Evolutionary conservation across 352 stramenopile genomes (phyloP).

Genomic region (Plasmopara viticola): DNA sequence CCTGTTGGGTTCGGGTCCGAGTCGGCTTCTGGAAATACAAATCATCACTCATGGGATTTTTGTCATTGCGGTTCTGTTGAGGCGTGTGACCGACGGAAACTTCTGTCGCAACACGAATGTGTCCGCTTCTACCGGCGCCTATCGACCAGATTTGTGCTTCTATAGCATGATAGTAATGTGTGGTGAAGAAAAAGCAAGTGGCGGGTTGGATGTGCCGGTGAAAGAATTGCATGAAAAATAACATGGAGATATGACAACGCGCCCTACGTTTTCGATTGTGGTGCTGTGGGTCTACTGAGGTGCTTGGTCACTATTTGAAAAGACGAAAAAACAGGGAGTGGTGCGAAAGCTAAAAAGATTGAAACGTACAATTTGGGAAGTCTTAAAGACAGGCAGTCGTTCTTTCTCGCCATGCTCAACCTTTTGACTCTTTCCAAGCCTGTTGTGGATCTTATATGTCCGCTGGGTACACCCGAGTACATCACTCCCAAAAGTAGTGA

Average conservation of each 20-base stretch:
- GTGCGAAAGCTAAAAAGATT: constrained; percentile 20
- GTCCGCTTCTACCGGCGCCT: constrained; percentile 5
- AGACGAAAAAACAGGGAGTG: constrained; percentile 11
- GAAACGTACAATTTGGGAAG: constrained; percentile 19
- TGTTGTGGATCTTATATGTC: neutral
- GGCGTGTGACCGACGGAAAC: constrained; percentile 5
- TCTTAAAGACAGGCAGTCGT: constrained; percentile 11
- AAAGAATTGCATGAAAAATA: constrained; percentile 21
- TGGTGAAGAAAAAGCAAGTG: neutral
- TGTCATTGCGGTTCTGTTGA: constrained; percentile 5
- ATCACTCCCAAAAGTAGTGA: constrained; percentile 1
- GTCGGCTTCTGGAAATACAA: constrained; percentile 5
- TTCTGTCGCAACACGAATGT: constrained; percentile 12
- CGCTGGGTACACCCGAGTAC: constrained; percentile 3
- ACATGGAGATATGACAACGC: constrained; percentile 21
- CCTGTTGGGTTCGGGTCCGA: constrained; percentile 7
- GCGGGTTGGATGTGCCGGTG: constrained; percentile 7
- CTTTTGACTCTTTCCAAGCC: constrained; percentile 18
- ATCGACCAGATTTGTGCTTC: neutral
- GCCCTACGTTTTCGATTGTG: constrained; percentile 14
- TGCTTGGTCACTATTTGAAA: constrained; percentile 19
- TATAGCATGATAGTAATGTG: neutral
- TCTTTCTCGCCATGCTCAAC: constrained; percentile 26
- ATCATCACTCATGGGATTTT: constrained; percentile 17
- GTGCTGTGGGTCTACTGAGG: constrained; percentile 2